These are phyloP conservation scores for Apiospora rasikravindrae DNA, from an alignment of 2,329 filamentous ascomycete species.

Conservation along the genomic window DNA sequence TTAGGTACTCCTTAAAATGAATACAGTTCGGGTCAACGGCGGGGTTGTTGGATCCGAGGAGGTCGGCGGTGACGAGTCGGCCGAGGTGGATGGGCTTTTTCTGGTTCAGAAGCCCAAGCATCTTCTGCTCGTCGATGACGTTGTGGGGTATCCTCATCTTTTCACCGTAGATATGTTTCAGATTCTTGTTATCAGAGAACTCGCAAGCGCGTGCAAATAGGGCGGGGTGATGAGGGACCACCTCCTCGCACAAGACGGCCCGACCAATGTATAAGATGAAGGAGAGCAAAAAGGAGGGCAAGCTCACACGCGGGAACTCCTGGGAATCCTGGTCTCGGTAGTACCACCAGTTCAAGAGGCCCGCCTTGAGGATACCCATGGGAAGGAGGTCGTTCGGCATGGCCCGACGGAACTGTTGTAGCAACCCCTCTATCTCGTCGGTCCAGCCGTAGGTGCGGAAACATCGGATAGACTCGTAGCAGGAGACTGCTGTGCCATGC, in stretches of 20 bases:
- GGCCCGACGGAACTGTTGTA: not conserved
- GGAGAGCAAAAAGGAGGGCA: not conserved
- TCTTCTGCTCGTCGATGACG: not conserved
- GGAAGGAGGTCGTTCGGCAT: not conserved
- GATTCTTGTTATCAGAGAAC: not conserved
- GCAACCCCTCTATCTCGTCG: not conserved
- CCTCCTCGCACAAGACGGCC: not conserved
- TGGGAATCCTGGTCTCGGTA: not conserved
- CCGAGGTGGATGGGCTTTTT: not conserved
- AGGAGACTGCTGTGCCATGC: not conserved
- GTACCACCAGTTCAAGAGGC: not conserved
- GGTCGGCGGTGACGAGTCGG: not conserved
- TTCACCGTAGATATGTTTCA: not conserved
- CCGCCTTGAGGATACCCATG: not conserved
- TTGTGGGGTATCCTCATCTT: not conserved
- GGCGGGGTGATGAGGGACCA: not conserved
- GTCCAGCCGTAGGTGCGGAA: not conserved
- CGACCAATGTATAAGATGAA: not conserved
- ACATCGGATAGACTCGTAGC: not conserved
- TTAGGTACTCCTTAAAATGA: not conserved
- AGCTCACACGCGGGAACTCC: not conserved
- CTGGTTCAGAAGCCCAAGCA: not conserved
- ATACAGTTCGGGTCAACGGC: not conserved
- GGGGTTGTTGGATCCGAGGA: not conserved
- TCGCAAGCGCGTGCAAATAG: not conserved